A percentile compares a stretch with the other conserved stretches of the same genome.
These are phyloP conservation scores for Xylaria intraflava DNA, from an alignment of 495 filamentous ascomycete species.

Conservation along the genomic window DNA sequence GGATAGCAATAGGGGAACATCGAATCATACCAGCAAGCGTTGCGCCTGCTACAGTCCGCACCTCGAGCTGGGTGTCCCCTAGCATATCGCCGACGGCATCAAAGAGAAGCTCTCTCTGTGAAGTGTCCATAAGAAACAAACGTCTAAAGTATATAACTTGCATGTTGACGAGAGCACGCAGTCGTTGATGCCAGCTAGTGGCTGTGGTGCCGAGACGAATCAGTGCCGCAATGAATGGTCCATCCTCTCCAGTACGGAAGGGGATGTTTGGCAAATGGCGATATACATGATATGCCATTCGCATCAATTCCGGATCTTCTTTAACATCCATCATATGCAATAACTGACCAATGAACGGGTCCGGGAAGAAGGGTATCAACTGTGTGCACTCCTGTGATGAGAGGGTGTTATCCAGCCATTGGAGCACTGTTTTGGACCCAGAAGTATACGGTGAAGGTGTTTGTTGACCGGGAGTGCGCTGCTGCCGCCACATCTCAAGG, in stretches of 20 bases:
- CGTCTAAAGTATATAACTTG: conserved; percentile 98
- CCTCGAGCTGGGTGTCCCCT: conserved; percentile 84
- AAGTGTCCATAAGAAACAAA: conserved; percentile 78
- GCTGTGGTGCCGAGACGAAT: conserved; percentile 84
- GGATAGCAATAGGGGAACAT: conserved; percentile 80
- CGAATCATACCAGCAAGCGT: conserved; percentile 97
- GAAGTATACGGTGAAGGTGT: conserved; percentile 92
- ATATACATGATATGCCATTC: conserved; percentile 94
- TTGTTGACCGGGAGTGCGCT: conserved; percentile 82
- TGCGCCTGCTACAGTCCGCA: conserved; percentile 83
- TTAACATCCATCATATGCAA: conserved; percentile 99
- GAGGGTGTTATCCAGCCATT: conserved; percentile 90
- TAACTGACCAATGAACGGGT: conserved; percentile 80
- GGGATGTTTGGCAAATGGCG: conserved; percentile 95
- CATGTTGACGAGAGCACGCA: conserved; percentile 97
- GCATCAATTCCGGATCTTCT: conserved; percentile 93
- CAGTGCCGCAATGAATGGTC: conserved; percentile 72
- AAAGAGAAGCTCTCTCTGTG: conserved; percentile 74
- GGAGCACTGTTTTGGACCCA: conserved; percentile 88
- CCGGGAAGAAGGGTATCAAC: conserved; percentile 83
- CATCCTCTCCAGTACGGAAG: conserved; percentile 78
- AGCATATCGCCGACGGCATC: conserved; percentile 91
- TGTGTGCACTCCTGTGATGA: conserved; percentile 89
- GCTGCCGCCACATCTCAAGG: conserved; percentile 80
- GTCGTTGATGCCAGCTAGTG: conserved; percentile 90